These are phyloP conservation scores for Porcisia deanei DNA, from an alignment of 208 protist species.

Conservation along the genomic window DNA sequence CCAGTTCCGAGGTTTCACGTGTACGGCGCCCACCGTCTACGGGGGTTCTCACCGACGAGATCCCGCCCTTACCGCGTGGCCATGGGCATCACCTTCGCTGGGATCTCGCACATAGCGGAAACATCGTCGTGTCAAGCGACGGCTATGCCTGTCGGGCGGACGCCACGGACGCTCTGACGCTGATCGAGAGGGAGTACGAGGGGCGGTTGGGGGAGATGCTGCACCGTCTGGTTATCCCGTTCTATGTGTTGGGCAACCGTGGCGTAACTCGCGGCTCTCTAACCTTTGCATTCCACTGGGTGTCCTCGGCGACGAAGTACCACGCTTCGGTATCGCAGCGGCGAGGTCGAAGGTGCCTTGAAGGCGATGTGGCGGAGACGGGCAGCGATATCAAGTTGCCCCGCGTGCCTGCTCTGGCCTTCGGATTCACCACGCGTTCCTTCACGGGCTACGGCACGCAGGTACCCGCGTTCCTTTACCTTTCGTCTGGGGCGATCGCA, in stretches of 20 bases:
- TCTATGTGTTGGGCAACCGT: conserved; percentile 52
- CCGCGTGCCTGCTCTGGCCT: conserved; percentile 32
- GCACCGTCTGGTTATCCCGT: conserved; percentile 41
- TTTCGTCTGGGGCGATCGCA: conserved; percentile 48
- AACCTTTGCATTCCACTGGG: conserved; percentile 35
- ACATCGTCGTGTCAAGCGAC: conserved; percentile 55
- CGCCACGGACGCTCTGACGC: conserved; percentile 33
- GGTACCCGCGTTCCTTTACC: conserved; percentile 39
- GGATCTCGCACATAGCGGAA: conserved; percentile 57
- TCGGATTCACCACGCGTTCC: conserved; percentile 27
- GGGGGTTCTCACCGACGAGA: not conserved
- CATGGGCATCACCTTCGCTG: conserved; percentile 33
- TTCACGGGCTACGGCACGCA: conserved; percentile 33
- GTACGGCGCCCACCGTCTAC: conserved; percentile 13
- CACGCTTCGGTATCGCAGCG: not conserved
- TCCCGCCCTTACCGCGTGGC: not conserved
- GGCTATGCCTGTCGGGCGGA: conserved; percentile 53
- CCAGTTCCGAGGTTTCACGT: not conserved
- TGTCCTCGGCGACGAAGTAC: not conserved
- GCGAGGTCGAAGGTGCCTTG: not conserved
- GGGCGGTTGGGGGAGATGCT: conserved; percentile 7
- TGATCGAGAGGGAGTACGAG: conserved; percentile 36
- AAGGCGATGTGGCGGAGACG: not conserved
- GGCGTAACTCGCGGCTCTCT: conserved; percentile 40
- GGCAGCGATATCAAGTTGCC: conserved; percentile 3